Evolutionary conservation across 2,329 filamentous ascomycete genomes (phyloP).

Genomic region (Calonectria pseudoturangicola): DNA sequence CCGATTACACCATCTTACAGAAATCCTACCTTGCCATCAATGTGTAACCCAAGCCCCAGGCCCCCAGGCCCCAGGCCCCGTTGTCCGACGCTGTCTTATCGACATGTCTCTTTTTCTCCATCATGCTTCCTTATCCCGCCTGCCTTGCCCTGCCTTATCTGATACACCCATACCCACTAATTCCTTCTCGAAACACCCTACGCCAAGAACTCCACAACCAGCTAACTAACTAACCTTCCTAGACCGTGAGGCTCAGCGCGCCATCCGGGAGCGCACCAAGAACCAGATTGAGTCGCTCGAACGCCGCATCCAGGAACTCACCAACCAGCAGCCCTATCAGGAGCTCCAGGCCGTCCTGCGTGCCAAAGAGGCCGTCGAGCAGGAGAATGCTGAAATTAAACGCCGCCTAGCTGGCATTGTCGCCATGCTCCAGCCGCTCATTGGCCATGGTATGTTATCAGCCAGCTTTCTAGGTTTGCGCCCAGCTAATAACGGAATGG

Average conservation of each 20-base stretch:
- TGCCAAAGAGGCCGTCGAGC: conserved; percentile 85
- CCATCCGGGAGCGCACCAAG: conserved; percentile 88
- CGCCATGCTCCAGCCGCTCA: conserved; percentile 76
- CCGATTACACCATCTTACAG: conserved; percentile 6
- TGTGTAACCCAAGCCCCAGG: conserved; percentile 5
- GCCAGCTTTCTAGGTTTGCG: neutral
- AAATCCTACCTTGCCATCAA: conserved; percentile 19
- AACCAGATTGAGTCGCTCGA: conserved; percentile 86
- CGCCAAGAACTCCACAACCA: conserved; percentile 32
- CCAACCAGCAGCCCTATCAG: conserved; percentile 86
- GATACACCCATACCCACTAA: conserved; percentile 21
- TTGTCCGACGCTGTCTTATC: neutral
- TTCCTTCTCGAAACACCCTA: conserved; percentile 23
- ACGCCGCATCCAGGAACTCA: conserved; percentile 82
- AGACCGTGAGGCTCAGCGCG: conserved; percentile 90
- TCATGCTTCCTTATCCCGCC: neutral
- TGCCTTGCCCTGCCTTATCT: conserved; percentile 18
- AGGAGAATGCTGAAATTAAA: conserved; percentile 87
- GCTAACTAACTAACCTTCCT: conserved; percentile 52
- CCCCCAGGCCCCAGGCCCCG: neutral
- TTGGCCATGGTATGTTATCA: conserved; percentile 58
- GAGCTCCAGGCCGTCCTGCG: conserved; percentile 85
- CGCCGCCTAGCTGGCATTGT: conserved; percentile 80
- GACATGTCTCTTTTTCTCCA: conserved; percentile 23
- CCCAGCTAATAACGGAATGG: conserved; percentile 30